A percentile compares a stretch with the other conserved stretches of the same genome.
Evolutionary conservation across 768 basidiomycete genomes (phyloP).

Genomic region (Saitozyma podzolica): DNA sequence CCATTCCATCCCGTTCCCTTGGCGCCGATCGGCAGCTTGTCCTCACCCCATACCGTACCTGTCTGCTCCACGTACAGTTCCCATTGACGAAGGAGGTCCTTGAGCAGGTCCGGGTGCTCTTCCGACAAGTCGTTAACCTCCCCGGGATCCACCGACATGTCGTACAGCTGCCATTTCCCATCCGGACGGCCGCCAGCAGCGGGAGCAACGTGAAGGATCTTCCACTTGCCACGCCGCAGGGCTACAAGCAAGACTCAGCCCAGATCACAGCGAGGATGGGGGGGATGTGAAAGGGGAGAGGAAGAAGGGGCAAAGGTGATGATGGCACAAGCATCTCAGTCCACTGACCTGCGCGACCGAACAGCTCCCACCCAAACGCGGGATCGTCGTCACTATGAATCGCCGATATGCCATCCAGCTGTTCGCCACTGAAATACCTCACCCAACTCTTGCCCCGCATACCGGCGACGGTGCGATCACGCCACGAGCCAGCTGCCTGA

Average conservation of each 20-base stretch:
- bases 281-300: too few species aligned
- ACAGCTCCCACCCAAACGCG: slow-evolving; percentile 11
- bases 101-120: slow-evolving; percentile 13
- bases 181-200: slow-evolving; percentile 3
- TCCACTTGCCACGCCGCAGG: slow-evolving; percentile 29
- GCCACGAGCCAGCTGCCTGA: neutral
- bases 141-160: slow-evolving; percentile 17
- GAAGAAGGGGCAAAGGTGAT: too few species aligned
- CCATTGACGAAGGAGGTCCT: slow-evolving; percentile 19
- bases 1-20: too few species aligned
- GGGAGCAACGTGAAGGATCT: slow-evolving; percentile 16
- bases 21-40: too few species aligned
- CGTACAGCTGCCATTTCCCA: slow-evolving; percentile 20
- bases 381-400: slow-evolving; percentile 2
- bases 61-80: slow-evolving; percentile 23
- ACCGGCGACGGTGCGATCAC: too few species aligned
- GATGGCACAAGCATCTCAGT: too few species aligned
- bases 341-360: slow-evolving; percentile 6
- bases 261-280: too few species aligned
- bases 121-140: slow-evolving; percentile 19
- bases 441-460: neutral
- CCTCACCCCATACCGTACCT: slow-evolving; percentile 12
- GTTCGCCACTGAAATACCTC: slow-evolving; percentile 1
- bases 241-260: slow-evolving; percentile 1
- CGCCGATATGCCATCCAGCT: neutral